Evolutionary conservation across 495 filamentous ascomycete genomes (phyloP).

Genomic region (Penicillium chermesinum): DNA sequence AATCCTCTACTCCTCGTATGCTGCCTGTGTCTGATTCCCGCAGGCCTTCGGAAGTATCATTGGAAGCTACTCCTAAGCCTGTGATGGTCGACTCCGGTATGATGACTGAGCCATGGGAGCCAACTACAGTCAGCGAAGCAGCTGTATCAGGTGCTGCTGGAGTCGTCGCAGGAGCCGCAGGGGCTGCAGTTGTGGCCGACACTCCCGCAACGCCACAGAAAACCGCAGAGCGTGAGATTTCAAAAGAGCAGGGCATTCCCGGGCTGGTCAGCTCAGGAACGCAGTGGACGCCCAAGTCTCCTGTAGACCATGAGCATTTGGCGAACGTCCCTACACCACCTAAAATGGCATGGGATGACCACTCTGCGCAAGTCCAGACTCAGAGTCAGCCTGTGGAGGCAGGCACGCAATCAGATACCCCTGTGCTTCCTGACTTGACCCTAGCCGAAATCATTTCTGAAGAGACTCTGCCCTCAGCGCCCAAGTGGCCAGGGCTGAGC

Average conservation of each 20-base stretch:
- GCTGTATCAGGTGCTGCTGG: constrained; percentile 3
- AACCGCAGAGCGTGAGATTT: constrained; percentile 13
- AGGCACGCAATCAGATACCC: constrained; percentile 9
- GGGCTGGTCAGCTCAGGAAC: constrained; percentile 31
- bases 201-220: constrained; percentile 22
- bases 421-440: constrained; percentile 23
- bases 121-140: constrained; percentile 9
- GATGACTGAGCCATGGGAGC: constrained; percentile 77
- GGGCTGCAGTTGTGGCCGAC: neutral
- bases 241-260: constrained; percentile 15
- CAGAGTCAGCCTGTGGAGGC: constrained; percentile 14
- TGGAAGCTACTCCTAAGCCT: constrained; percentile 27
- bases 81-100: constrained; percentile 74
- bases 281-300: constrained; percentile 30
- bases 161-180: constrained; percentile 3
- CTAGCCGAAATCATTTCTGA: constrained; percentile 34
- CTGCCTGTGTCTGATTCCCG: constrained; percentile 32
- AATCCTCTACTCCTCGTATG: constrained; percentile 50
- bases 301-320: constrained; percentile 24
- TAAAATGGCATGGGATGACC: constrained; percentile 38
- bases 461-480: constrained; percentile 34
- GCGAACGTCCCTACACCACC: constrained; percentile 34
- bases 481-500: constrained; percentile 26
- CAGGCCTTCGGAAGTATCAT: constrained; percentile 30
- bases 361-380: neutral